Evolutionary conservation across 768 basidiomycete species (phyloP).

Genomic region (Russula sp.): DNA sequence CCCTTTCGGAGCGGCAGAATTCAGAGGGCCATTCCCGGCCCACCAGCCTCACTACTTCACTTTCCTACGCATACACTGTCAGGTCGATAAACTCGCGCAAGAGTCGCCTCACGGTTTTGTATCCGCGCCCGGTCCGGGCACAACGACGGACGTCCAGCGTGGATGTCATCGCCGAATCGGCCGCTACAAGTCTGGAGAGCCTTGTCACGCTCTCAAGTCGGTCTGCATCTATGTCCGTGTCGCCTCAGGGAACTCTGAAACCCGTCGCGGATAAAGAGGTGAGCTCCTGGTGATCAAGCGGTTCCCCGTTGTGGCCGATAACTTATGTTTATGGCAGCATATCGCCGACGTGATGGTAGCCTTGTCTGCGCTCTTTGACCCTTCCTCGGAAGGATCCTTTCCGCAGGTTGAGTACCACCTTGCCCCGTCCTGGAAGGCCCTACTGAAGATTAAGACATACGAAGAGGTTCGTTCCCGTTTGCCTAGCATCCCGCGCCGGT

Average conservation of each 20-base stretch:
- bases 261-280: constrained; percentile 1
- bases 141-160: neutral
- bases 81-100: constrained; percentile 13
- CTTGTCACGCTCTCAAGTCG: neutral
- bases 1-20: neutral
- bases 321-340: neutral
- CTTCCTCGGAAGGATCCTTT: neutral
- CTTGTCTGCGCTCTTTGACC: constrained; percentile 2
- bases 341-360: neutral
- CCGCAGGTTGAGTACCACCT: constrained; percentile 2
- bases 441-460: constrained; percentile 5
- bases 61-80: constrained; percentile 6
- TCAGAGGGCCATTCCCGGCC: neutral
- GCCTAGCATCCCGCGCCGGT: too few relatives aligned
- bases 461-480: constrained; percentile 1
- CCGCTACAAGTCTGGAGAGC: neutral
- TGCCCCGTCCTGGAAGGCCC: constrained; percentile 6
- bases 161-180: neutral
- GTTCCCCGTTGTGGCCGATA: too few relatives aligned
- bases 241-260: neutral
- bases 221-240: neutral
- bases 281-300: neutral
- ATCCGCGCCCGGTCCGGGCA: constrained; percentile 10
- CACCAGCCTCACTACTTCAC: neutral
- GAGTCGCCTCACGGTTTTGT: constrained; percentile 6